These are phyloP conservation scores for Purpureocillium lavendulum DNA, from an alignment of 2,329 filamentous ascomycete genomes.

Conservation along the genomic window DNA sequence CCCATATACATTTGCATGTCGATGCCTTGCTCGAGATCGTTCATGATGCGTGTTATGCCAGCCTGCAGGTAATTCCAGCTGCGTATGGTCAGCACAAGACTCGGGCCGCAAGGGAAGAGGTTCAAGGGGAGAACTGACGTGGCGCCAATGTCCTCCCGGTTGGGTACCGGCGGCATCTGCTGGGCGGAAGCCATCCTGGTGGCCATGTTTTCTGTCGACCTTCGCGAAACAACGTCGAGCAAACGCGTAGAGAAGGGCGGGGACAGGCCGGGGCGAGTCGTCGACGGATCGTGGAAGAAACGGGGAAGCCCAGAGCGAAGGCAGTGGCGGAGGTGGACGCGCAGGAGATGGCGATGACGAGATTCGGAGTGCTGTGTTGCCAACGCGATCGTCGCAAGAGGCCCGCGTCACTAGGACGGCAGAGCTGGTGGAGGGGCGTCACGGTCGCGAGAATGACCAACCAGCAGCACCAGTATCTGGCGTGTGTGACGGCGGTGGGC, in stretches of 20 bases:
- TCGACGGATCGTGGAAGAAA: no score
- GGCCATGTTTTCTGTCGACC: slow-evolving; percentile 16
- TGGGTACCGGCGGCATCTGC: slow-evolving; percentile 50
- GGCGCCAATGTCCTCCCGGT: slow-evolving; percentile 50
- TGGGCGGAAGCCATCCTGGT: slow-evolving; percentile 24
- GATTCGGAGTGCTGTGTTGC: no score
- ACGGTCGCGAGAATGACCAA: no score
- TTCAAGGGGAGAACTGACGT: slow-evolving; percentile 27
- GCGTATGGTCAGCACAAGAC: slow-evolving; percentile 14
- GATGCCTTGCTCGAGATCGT: slow-evolving; percentile 81
- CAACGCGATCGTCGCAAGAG: no score
- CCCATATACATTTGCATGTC: slow-evolving; percentile 98
- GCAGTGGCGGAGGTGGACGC: no score
- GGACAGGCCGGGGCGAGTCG: no score
- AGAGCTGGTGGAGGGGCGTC: no score
- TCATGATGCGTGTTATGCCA: slow-evolving; percentile 90
- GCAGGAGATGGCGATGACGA: no score
- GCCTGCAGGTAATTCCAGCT: slow-evolving; percentile 87
- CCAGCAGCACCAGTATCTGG: no score
- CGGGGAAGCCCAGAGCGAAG: no score
- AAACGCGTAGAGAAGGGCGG: not conserved
- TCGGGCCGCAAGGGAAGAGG: not conserved
- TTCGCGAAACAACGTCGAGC: not conserved
- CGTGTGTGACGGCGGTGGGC: no score
- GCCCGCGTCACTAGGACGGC: no score